Evolutionary conservation across 345 rosid species (phyloP).

Genomic region (Tarenaya hassleriana): DNA sequence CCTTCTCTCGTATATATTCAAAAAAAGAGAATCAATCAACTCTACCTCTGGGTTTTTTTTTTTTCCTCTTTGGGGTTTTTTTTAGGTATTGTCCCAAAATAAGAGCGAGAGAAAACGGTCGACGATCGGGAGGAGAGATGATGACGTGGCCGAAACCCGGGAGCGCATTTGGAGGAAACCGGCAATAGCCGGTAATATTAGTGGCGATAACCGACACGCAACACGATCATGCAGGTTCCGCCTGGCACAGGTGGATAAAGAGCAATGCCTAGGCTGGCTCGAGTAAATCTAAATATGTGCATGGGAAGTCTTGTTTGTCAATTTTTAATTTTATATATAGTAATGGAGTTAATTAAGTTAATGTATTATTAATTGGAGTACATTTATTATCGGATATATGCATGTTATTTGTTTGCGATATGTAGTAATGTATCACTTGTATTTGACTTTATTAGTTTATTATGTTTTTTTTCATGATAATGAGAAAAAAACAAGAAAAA

Average conservation of each 20-base stretch:
- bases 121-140: slow-evolving; percentile 20
- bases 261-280: slow-evolving; percentile 23
- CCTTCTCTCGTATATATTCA: not conserved
- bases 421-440: too few species aligned
- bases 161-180: not conserved
- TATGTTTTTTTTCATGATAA: too few species aligned
- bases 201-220: slow-evolving; percentile 28
- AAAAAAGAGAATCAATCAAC: not conserved
- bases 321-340: not conserved
- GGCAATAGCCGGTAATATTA: slow-evolving; percentile 22
- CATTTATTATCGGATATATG: too few species aligned
- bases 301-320: too few species aligned
- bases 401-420: too few species aligned
- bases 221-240: slow-evolving; percentile 7
- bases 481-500: too few species aligned
- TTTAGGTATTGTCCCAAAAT: slow-evolving; percentile 1
- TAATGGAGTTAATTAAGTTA: too few species aligned
- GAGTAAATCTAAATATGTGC: not conserved
- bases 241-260: slow-evolving; percentile 35
- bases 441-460: too few species aligned
- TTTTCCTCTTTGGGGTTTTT: not conserved
- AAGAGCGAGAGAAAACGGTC: slow-evolving; percentile 19
- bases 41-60: not conserved
- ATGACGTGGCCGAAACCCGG: not conserved
- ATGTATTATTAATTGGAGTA: too few species aligned